Evolutionary conservation across 495 filamentous ascomycete species (phyloP).

Genomic region (Talaromyces stipitatus): DNA sequence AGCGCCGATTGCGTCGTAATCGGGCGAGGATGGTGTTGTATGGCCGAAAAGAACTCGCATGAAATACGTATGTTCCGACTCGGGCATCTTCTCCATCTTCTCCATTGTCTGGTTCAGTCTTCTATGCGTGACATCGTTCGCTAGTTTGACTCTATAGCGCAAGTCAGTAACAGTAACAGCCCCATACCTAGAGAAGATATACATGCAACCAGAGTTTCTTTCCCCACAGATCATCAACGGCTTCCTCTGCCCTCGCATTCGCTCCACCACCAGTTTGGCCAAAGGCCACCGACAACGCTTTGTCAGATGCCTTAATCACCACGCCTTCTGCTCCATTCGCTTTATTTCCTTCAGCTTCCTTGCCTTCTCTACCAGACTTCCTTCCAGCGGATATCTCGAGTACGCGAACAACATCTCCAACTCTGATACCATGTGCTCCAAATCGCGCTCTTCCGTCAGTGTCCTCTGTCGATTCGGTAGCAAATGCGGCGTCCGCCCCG

Average conservation of each 20-base stretch:
- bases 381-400: constrained; percentile 66
- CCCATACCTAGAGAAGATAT: neutral
- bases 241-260: constrained; percentile 40
- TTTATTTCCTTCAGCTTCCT: constrained; percentile 17
- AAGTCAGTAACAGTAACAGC: neutral
- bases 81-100: constrained; percentile 62
- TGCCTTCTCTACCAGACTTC: constrained; percentile 55
- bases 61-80: constrained; percentile 63
- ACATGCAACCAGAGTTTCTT: constrained; percentile 58
- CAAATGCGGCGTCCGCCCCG: constrained; percentile 60
- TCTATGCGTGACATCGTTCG: constrained; percentile 89
- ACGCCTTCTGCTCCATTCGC: constrained; percentile 68
- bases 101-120: constrained; percentile 91
- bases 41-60: constrained; percentile 77
- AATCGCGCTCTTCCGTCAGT: constrained; percentile 32
- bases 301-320: constrained; percentile 58
- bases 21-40: constrained; percentile 26
- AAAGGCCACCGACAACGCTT: constrained; percentile 58
- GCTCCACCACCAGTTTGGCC: constrained; percentile 49
- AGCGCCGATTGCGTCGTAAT: constrained; percentile 48
- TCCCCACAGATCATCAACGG: constrained; percentile 50
- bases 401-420: constrained; percentile 81
- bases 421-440: constrained; percentile 74
- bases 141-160: constrained; percentile 65
- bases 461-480: constrained; percentile 24